phyloP scores from a whole-genome alignment of 2,329 filamentous ascomycete genomes.

The Ophiostoma tasmaniense region DNA sequence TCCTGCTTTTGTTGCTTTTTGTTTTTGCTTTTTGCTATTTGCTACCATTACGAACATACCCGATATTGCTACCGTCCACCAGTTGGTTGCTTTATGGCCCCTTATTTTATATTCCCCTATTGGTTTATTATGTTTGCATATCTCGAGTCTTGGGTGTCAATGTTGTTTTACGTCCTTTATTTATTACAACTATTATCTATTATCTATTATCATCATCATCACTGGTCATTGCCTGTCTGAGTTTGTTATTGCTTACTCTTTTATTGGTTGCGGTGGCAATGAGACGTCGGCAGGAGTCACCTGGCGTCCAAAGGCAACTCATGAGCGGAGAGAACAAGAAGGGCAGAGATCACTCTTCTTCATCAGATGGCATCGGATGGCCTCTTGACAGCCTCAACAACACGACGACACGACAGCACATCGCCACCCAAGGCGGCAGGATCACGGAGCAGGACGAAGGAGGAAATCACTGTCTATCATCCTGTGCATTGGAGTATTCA shows the following conservation, averaged over 20 bases:
- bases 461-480: background rate
- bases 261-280: background rate
- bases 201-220: background rate
- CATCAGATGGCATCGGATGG: background rate
- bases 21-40: background rate
- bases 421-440: background rate
- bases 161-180: background rate
- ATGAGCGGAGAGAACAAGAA: background rate
- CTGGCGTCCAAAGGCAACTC: background rate
- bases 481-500: no score
- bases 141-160: background rate
- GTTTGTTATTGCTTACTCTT: background rate
- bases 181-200: background rate
- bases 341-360: background rate
- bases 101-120: background rate
- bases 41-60: background rate
- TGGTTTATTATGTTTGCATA: background rate
- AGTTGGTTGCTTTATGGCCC: background rate
- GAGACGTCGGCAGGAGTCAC: background rate
- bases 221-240: background rate
- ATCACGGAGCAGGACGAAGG: background rate
- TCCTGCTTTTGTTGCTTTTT: slow-evolving; percentile 2
- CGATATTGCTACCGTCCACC: background rate
- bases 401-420: background rate
- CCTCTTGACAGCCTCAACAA: background rate